Conservation (phyloP, 805 yeast species). For the Novakomyces olei region DNA sequence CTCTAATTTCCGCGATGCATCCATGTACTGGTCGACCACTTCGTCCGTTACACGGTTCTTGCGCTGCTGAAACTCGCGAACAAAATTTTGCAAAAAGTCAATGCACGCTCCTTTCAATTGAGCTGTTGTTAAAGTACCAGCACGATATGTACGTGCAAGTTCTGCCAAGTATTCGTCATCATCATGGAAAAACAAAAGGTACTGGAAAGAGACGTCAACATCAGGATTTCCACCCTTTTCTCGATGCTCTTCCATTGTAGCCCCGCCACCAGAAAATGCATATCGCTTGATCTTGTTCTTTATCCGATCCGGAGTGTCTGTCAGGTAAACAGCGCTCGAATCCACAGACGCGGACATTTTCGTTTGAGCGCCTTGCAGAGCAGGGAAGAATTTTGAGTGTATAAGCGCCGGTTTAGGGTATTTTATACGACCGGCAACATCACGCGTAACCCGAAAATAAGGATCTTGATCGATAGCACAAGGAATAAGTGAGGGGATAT, state of each 20-base stretch:
- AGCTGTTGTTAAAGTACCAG: conserved; percentile 72
- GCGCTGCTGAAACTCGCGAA: conserved; percentile 58
- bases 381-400: conserved; percentile 94
- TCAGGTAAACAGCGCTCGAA: conserved; percentile 80
- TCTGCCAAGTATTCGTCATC: conserved; percentile 60
- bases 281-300: conserved; percentile 87
- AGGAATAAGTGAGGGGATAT: conserved; percentile 91
- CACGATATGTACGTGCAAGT: conserved; percentile 40
- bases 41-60: conserved; percentile 45
- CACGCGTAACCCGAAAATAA: conserved; percentile 90
- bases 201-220: conserved; percentile 86
- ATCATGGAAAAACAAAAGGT: conserved; percentile 66
- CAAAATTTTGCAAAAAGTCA: conserved; percentile 56
- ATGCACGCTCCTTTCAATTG: conserved; percentile 82
- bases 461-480: conserved; percentile 98
- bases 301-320: conserved; percentile 78
- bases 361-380: conserved; percentile 67
- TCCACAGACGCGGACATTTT: conserved; percentile 94
- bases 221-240: conserved; percentile 82
- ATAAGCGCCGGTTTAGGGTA: conserved; percentile 77
- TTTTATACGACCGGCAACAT: conserved; percentile 83
- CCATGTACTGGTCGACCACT: conserved; percentile 44
- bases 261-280: conserved; percentile 89
- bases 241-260: conserved; percentile 75
- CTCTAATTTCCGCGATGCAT: conserved; percentile 41